Base-by-base conservation (phyloP, 169 alveolate species). In the Theileria orientalis region DNA sequence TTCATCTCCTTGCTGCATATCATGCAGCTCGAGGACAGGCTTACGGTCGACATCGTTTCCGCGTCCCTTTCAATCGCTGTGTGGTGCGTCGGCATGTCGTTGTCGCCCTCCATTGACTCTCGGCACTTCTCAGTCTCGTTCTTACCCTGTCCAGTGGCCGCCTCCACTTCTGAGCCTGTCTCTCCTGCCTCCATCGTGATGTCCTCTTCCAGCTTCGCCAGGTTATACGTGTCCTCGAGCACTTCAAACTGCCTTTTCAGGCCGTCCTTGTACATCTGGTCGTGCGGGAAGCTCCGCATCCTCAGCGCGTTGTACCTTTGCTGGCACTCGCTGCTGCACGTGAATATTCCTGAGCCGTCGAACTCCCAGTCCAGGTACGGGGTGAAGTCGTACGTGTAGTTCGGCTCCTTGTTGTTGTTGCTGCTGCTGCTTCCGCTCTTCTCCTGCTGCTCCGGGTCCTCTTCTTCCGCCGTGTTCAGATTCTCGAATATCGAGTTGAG, bases 291-390 rank as follows among this genome's bases (percentile, higher is more conserved):
- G 63, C 47, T 60, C 25, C 29, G 7, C 14, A 21, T 21, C 19
- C 27, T 41, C 56, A 44, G 0, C 13, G 16, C 19, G 14, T 32
- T 21, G 19, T 33, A 32, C 21, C 29, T 49, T 2, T 46, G n/a
- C 21, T n/a, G 3, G 16, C 44, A 23, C 9, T 49, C 41, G n/a
- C 25, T 30, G 11, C 72, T 21, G 16, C 84, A 75, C 19, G 70
- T 29, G 29, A 75, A 75, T 14, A 75, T 23, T 7, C 84, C 84
- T 19, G 78, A 66, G 23, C 84, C 84, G 21, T 75, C 76, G 27
- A 37, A 52, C 29, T 46, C 44, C 84, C 84, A 75, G 5, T 27
- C 32, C 40, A 68, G 1, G 66, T 56, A 29, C 37, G 37, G 41
- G 7, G 60, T 27, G 19, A 49, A 13, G 27, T 49, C 25, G 49